Evolutionary conservation across 1,139 yeast genomes (phyloP), one percentile per base, ranked within the genome.

Genomic region (Trichomonascaceae sp.): DNA sequence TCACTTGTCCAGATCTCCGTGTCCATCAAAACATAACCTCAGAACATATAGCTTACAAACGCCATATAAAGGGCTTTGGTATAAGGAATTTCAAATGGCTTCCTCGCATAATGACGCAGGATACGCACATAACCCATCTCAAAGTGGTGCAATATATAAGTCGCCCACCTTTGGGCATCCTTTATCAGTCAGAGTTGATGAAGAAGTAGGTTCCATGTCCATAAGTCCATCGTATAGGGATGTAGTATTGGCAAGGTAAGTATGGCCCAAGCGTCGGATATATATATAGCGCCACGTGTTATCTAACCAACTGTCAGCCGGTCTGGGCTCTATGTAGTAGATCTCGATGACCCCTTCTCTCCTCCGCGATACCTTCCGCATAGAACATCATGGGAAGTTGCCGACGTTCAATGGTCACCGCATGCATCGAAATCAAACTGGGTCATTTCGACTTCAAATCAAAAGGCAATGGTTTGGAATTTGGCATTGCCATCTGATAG

Each of bases 331-430:
- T 87, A 84, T 66, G 83, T 93, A 49, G 84, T 93, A n/a, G 98
- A 93, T 69, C 70, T 93, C 49, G 96, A 93, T 63, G 96, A 93
- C 68, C 98, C 98, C 0, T 91, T 89, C 70, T 83, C 95, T 0
- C 90, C 96, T 1, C 99, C 99, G 0, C 74, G 99, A 56, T 88
- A 95, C 90, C 78, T 93, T 27, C 95, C 85, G 55, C 97, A 93
- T 66, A 77, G 84, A 36, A 91, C 98, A 0, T 84, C 96, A 0
- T 95, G 99, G 99, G 98, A 93, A 69, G 99, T 93, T 1, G 97
- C 99, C 0, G 97, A 93, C 67, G 97, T 91, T 0, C 98, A 93
- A 68, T 93, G 99, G 98, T 88, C 95, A 2, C 97, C 98, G 0
- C 95, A 89, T 66, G 76, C 79, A 10, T 77, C 83, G 0, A 87